Conservation (phyloP, 2,329 filamentous ascomycete species). For the Fusarium foetens region DNA sequence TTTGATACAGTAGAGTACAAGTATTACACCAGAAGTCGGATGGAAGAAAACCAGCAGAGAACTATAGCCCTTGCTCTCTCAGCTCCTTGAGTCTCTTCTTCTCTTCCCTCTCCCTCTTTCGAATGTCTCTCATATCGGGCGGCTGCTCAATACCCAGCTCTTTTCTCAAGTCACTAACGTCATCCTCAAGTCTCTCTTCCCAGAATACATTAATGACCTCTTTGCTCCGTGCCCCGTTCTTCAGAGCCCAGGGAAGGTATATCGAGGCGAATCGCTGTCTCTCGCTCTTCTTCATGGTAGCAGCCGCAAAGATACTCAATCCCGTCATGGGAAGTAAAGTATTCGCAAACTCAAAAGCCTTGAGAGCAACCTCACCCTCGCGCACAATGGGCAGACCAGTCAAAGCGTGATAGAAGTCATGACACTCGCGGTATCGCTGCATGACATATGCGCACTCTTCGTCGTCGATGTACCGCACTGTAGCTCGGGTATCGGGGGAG, state of each 20-base stretch:
- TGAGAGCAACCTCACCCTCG: constrained; percentile 98
- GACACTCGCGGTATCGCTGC: constrained; percentile 96
- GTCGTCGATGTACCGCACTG: constrained; percentile 91
- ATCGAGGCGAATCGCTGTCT: constrained; percentile 76
- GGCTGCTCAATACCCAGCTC: constrained; percentile 88
- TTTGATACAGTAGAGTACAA: constrained; percentile 21
- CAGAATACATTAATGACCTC: constrained; percentile 97
- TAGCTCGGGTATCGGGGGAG: constrained; percentile 84
- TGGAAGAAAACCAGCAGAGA: neutral
- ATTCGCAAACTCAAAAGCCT: constrained; percentile 97
- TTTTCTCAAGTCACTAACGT: constrained; percentile 78
- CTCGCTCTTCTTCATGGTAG: constrained; percentile 85
- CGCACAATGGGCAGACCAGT: constrained; percentile 89
- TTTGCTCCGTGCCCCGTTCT: constrained; percentile 79
- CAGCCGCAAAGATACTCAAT: constrained; percentile 83
- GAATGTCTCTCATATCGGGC: constrained; percentile 82
- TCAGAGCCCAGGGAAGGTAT: constrained; percentile 91
- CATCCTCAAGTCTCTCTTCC: constrained; percentile 91
- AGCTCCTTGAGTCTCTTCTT: constrained; percentile 70
- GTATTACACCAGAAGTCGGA: neutral
- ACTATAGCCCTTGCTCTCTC: constrained; percentile 39
- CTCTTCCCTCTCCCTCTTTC: constrained; percentile 75
- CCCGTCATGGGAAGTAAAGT: constrained; percentile 96
- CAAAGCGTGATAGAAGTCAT: constrained; percentile 97
- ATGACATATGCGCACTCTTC: constrained; percentile 98